Evolutionary conservation across 768 basidiomycete genomes (phyloP), one percentile per base, ranked within the genome.

Genomic region (Russula sp.): DNA sequence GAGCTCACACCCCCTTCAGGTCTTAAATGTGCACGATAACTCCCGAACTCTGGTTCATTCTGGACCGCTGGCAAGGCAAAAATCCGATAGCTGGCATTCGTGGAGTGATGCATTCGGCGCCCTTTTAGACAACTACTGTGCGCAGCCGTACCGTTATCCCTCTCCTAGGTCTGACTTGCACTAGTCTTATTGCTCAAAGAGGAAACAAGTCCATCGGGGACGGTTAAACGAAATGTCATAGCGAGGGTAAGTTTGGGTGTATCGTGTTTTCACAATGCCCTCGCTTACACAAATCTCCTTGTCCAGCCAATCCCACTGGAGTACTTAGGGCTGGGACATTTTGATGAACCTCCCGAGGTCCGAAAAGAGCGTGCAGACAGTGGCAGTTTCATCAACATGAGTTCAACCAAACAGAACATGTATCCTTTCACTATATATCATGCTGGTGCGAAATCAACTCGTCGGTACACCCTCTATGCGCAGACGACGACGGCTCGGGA

Each of bases 371-470:
- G 80, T 49, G 68, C 76, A 16, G 85, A 88, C 55, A 85, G 83
- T 53, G 80, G 82, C 42, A 71, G 81, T 14, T 73, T 88, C 39
- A 84, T 86, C 61, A 78, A 74, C 52, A 75, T 85, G 40, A 80
- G 81, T 58, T 81, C 77, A 13, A 77, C 80, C 45, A 77, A 77
- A 59, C 77, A 82, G 31, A 73, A 82, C 13, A 74, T 91, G 69
- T 93, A 83, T 70, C 91, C 91, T 1, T 88, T 94, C 71, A 88
- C 84, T 0, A 75, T 94, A 65, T 88, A 84, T 72, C 90, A 93
- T 63, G 84, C 86, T 0, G 79, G 82, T 1, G 79, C 78, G 56
- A 80, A 78, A 56, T 68, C 75, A 18, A 76, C 74, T 55, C 80
- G 90, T 50, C 75, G 85, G 62, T 94, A 92, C 72, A 93, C 87